These are phyloP conservation scores for Sphagnum contortum DNA, from an alignment of 225 moss, liverwort and hornwort genomes.

Conservation along the genomic window DNA sequence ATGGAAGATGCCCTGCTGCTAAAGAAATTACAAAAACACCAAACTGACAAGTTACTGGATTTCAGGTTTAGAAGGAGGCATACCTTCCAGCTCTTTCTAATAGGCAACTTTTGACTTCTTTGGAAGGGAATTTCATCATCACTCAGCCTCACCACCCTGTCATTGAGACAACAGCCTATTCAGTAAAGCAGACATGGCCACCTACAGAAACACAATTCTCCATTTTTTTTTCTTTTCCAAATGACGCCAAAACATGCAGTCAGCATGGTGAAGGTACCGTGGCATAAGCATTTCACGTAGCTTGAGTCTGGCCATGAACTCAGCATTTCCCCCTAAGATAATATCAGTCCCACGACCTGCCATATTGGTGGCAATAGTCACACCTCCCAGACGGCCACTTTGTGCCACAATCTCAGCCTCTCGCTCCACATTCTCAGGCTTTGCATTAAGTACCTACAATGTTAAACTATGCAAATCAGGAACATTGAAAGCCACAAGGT, in stretches of 20 bases:
- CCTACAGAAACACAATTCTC: not conserved
- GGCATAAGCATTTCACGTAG: slow-evolving; percentile 96
- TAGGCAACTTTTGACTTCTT: slow-evolving; percentile 64
- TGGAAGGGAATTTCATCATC: slow-evolving; percentile 94
- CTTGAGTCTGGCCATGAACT: slow-evolving; percentile 96
- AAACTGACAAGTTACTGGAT: not conserved
- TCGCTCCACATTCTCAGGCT: slow-evolving; percentile 93
- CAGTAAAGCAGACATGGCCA: not conserved
- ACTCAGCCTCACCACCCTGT: slow-evolving; percentile 65
- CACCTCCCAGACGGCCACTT: slow-evolving; percentile 83
- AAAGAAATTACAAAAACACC: not conserved
- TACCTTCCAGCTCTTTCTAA: slow-evolving; percentile 86
- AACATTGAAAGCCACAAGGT: not conserved
- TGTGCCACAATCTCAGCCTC: slow-evolving; percentile 98
- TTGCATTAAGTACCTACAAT: slow-evolving; percentile 78
- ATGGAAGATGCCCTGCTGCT: not conserved
- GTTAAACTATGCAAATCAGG: not conserved
- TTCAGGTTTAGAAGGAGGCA: not conserved
- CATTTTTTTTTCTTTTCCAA: not conserved
- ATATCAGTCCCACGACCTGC: slow-evolving; percentile 98
- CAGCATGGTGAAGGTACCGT: slow-evolving; percentile 15
- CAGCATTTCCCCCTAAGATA: slow-evolving; percentile 87
- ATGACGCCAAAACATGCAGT: not conserved
- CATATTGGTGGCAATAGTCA: slow-evolving; percentile 98
- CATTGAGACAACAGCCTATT: slow-evolving; percentile 3